A percentile compares a stretch with the other conserved stretches of the same genome.
phyloP scores from a whole-genome alignment of 768 basidiomycete genomes.

The Naganishia onofrii region DNA sequence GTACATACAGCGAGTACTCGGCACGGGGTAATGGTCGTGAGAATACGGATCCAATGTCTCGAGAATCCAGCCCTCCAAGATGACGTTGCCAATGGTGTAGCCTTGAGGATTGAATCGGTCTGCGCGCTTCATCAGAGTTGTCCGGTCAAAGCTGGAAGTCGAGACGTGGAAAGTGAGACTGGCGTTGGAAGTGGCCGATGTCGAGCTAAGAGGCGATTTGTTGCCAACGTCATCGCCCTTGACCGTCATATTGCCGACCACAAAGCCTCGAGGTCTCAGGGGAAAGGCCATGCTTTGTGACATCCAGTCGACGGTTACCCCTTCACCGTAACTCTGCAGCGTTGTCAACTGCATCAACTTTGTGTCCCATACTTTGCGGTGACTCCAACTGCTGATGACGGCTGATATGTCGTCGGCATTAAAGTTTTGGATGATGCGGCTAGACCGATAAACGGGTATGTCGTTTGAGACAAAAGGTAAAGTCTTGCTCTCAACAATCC shows the following conservation, averaged over 20 bases:
- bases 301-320: conserved; percentile 68
- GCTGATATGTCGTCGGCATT: conserved; percentile 86
- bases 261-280: conserved; percentile 84
- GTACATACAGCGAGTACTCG: conserved; percentile 82
- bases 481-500: conserved; percentile 72
- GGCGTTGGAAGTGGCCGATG: conserved; percentile 32
- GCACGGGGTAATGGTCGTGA: conserved; percentile 88
- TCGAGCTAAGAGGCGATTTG: conserved; percentile 44
- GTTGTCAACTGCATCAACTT: conserved; percentile 66
- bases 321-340: conserved; percentile 75
- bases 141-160: conserved; percentile 61
- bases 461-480: conserved; percentile 71
- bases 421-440: conserved; percentile 87
- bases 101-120: conserved; percentile 71
- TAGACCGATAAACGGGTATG: conserved; percentile 80
- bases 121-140: conserved; percentile 62
- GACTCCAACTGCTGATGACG: conserved; percentile 67
- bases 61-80: conserved; percentile 90
- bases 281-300: conserved; percentile 78
- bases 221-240: conserved; percentile 48
- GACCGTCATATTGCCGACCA: conserved; percentile 71
- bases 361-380: conserved; percentile 76
- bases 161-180: conserved; percentile 71
- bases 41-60: conserved; percentile 96
- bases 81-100: conserved; percentile 74